phyloP scores from a whole-genome alignment of 768 basidiomycete species.

The Agaricus sinodeliciosus region DNA sequence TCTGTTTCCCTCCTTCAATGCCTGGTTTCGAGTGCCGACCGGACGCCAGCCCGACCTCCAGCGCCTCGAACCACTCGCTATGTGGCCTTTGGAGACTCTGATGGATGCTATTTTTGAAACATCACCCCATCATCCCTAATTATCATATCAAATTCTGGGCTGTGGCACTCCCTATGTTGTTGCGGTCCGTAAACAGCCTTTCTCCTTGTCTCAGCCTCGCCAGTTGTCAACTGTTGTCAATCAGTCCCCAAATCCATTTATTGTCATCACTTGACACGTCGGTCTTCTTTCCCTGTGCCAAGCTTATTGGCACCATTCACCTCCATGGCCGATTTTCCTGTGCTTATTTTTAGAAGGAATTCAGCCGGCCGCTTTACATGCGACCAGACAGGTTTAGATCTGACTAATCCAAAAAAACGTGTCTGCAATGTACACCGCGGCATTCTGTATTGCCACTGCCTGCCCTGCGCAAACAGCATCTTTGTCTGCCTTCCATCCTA shows the following conservation, averaged over 20 bases:
- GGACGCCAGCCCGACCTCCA: not conserved
- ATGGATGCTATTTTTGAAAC: not conserved
- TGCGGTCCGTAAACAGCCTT: not conserved
- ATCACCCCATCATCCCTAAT: not conserved
- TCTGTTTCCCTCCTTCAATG: conserved; percentile 1
- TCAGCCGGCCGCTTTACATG: conserved; percentile 7
- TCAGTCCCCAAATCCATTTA: conserved; percentile 5
- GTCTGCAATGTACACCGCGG: not conserved
- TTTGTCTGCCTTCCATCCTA: too few relatives aligned
- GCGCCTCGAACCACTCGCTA: not conserved
- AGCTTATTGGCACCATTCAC: conserved; percentile 10
- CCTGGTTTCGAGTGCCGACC: not conserved
- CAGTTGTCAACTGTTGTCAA: conserved; percentile 7
- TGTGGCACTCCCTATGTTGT: not conserved
- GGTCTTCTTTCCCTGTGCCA: conserved; percentile 10
- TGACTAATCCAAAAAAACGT: conserved; percentile 4
- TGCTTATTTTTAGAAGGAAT: conserved; percentile 6
- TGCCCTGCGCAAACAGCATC: not conserved
- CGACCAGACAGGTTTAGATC: conserved; percentile 2
- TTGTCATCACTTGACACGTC: conserved; percentile 10
- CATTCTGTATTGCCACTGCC: not conserved
- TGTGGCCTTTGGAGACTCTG: not conserved
- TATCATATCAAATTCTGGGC: conserved; percentile 4
- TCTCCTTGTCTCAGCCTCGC: conserved; percentile 8
- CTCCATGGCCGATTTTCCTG: conserved; percentile 6